Base-by-base conservation (phyloP, 148 eudicot genomes). In the Rhododendron williamsianum region DNA sequence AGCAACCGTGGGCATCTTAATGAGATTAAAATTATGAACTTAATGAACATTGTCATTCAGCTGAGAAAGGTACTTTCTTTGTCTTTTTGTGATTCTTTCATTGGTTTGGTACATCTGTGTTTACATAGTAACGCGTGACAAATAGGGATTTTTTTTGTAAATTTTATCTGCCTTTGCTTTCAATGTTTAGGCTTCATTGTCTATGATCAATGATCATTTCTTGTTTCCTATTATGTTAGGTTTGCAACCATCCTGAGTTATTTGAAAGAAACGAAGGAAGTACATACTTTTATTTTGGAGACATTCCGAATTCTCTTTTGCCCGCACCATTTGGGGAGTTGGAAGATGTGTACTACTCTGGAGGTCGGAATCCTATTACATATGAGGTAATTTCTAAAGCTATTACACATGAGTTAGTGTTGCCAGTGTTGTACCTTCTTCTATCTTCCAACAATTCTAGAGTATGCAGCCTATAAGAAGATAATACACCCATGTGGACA, bases 231-330 rank as follows among this genome's bases (percentile, higher is more conserved):
- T 84, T 74, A 76, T 90, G 85, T 43, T 89, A 97, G 99, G 99
- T 97, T 30, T 97, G 99, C 88, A 97, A 97, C 90, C 99, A 97
- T 92, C 99, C 99, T 81, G 99, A 97, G 87, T 86, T 97, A 76
- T 97, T 97, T 91, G 99, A 97, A 88, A 95, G 99, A 91, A 97
- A 97, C 85, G 99, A 97, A 87, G 99, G 99, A 82, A 97, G 92
- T 90, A 77, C 97, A 23, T 97, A 95, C 88, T 88, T 95, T 73
- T 90, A 92, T 81, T 97, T 97, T 87, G 98, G 98, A 83, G 96
- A 90, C 46, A 88, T 97, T 79, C 92, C 95, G 79, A 94, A 97
- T 90, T 78, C 98, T 73, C 98, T 95, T 84, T 88, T 88, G 60
- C 98, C 99, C 45, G 92, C 99, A 81, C 92, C 98, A 36, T 95